These are phyloP conservation scores for Sclerotinia minor DNA, from an alignment of 2,329 filamentous ascomycete genomes.

Conservation along the genomic window DNA sequence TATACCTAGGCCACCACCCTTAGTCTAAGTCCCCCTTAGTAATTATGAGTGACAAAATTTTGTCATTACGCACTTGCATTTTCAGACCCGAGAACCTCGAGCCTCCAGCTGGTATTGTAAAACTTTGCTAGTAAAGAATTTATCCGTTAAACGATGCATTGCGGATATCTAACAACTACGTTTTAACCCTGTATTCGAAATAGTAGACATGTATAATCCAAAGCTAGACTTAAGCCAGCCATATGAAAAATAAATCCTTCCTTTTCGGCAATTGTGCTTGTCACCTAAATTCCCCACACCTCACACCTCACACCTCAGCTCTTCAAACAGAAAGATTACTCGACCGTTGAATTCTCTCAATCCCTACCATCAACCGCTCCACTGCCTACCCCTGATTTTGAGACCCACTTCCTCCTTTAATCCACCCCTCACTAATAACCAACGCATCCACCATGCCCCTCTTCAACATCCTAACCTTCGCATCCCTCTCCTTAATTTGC, in stretches of 20 bases:
- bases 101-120: background rate
- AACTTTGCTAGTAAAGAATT: background rate
- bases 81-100: background rate
- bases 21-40: background rate
- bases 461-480: slow-evolving; percentile 50
- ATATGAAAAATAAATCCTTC: background rate
- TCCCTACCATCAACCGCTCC: no score
- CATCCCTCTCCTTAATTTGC: slow-evolving; percentile 59
- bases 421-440: slow-evolving; percentile 27
- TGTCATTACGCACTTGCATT: background rate
- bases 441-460: slow-evolving; percentile 46
- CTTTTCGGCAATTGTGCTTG: no score
- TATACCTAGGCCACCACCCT: no score
- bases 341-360: no score
- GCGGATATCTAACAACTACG: background rate
- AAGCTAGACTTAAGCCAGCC: background rate
- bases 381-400: background rate
- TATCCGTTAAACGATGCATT: background rate
- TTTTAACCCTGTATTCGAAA: no score
- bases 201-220: background rate
- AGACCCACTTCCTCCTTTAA: slow-evolving; percentile 8
- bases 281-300: background rate
- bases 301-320: background rate
- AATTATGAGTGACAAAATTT: no score
- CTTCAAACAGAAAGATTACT: no score